Percentiles rank a stretch among this genome's conserved stretches.
phyloP scores from a whole-genome alignment of 768 basidiomycete species.

The Pulveroboletus frians region DNA sequence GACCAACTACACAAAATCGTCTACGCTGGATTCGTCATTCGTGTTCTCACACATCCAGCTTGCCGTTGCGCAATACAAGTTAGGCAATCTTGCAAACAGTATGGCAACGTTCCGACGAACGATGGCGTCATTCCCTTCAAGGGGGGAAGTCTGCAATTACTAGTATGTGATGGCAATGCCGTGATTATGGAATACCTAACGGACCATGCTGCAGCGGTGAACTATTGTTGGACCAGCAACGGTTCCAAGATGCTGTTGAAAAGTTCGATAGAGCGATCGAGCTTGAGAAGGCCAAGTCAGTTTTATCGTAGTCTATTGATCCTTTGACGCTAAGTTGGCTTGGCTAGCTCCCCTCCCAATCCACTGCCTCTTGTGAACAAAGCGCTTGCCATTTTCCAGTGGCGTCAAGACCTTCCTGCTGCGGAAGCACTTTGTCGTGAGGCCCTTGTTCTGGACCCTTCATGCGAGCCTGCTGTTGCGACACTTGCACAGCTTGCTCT shows the following conservation, averaged over 20 bases:
- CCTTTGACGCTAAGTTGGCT: neutral
- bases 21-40: slow-evolving; percentile 79
- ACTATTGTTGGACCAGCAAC: slow-evolving; percentile 84
- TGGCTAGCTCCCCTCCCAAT: slow-evolving; percentile 53
- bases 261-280: slow-evolving; percentile 92
- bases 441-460: slow-evolving; percentile 82
- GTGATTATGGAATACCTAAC: neutral
- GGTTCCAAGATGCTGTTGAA: slow-evolving; percentile 82
- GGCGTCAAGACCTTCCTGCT: slow-evolving; percentile 81
- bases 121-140: slow-evolving; percentile 76
- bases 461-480: slow-evolving; percentile 95
- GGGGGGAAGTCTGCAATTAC: slow-evolving; percentile 91
- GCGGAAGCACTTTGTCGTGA: slow-evolving; percentile 86
- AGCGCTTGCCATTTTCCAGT: slow-evolving; percentile 93
- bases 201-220: slow-evolving; percentile 62
- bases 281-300: slow-evolving; percentile 73
- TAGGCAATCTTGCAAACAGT: slow-evolving; percentile 66
- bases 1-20: slow-evolving; percentile 86
- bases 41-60: slow-evolving; percentile 97
- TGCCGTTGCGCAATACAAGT: slow-evolving; percentile 96
- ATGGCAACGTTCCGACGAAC: slow-evolving; percentile 90
- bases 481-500: slow-evolving; percentile 90
- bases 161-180: slow-evolving; percentile 52
- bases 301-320: neutral
- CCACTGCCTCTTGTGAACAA: slow-evolving; percentile 96